These are phyloP conservation scores for Metschnikowia dekortorum DNA, from an alignment of 805 yeast genomes.

Conservation along the genomic window DNA sequence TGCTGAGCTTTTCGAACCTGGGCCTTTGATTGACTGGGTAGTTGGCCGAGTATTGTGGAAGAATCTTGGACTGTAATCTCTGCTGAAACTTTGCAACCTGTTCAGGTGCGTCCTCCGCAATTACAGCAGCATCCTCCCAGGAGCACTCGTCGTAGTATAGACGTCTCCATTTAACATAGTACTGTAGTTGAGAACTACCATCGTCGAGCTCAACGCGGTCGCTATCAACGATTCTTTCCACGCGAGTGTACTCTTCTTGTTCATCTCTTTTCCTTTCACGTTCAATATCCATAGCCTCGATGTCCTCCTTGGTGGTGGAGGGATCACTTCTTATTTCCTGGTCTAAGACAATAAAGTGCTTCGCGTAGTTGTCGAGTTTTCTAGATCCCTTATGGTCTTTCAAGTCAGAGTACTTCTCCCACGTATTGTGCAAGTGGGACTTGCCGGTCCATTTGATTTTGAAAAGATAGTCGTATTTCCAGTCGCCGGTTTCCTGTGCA, in stretches of 20 bases:
- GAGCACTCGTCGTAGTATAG: slow-evolving; percentile 93
- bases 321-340: slow-evolving; percentile 77
- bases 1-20: slow-evolving; percentile 75
- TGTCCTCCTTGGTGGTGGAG: slow-evolving; percentile 79
- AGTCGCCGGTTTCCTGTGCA: slow-evolving; percentile 43
- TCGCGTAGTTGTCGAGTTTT: slow-evolving; percentile 85
- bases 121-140: slow-evolving; percentile 90
- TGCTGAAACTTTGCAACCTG: slow-evolving; percentile 81
- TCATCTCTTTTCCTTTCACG: slow-evolving; percentile 81
- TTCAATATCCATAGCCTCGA: slow-evolving; percentile 91
- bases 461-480: slow-evolving; percentile 56
- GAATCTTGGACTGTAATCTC: slow-evolving; percentile 75
- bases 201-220: slow-evolving; percentile 64
- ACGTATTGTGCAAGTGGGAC: slow-evolving; percentile 91
- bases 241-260: slow-evolving; percentile 74
- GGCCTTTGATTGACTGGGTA: slow-evolving; percentile 75
- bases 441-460: slow-evolving; percentile 80
- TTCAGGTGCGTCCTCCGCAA: slow-evolving; percentile 77
- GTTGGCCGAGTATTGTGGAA: slow-evolving; percentile 75
- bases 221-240: slow-evolving; percentile 85
- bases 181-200: slow-evolving; percentile 66
- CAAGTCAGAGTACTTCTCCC: slow-evolving; percentile 68
- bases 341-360: slow-evolving; percentile 68
- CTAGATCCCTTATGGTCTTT: slow-evolving; percentile 68
- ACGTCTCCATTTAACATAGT: slow-evolving; percentile 90